A percentile compares a stretch with the other conserved stretches of the same genome.
These are phyloP conservation scores for Fusarium sp. DNA, from an alignment of 2,329 filamentous ascomycete genomes.

Conservation along the genomic window DNA sequence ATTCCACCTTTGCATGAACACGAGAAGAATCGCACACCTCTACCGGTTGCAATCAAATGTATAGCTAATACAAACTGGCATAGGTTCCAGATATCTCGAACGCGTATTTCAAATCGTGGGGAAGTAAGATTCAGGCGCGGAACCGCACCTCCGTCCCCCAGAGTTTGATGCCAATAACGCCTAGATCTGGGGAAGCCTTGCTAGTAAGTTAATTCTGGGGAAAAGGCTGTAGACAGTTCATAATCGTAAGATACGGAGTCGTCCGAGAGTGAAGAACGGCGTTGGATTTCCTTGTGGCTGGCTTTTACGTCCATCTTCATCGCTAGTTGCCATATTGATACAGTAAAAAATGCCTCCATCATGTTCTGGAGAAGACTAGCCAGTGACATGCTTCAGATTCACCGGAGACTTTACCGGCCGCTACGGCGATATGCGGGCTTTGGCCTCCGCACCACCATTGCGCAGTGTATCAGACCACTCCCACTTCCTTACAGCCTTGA, in stretches of 20 bases:
- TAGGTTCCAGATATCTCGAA: constrained; percentile 19
- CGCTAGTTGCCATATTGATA: no score
- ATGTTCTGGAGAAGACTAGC: not conserved
- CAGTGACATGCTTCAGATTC: not conserved
- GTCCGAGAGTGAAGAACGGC: not conserved
- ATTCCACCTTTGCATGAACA: not conserved
- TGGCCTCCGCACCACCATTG: constrained; percentile 24
- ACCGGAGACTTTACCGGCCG: constrained; percentile 16
- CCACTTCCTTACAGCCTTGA: not conserved
- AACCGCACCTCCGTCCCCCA: constrained; percentile 20
- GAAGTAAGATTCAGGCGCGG: constrained; percentile 18
- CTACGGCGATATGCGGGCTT: constrained; percentile 30
- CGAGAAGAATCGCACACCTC: not conserved
- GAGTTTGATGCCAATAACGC: not conserved
- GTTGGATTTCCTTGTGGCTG: constrained; percentile 17
- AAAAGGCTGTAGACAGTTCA: not conserved
- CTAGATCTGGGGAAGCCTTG: not conserved
- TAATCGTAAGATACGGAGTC: not conserved
- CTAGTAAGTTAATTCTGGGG: not conserved
- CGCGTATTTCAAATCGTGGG: not conserved
- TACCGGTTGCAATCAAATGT: no score
- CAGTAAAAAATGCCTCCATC: not conserved
- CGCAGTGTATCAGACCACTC: constrained; percentile 27
- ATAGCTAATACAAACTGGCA: constrained; percentile 3
- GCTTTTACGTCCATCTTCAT: not conserved